Evolutionary conservation across 345 rosid genomes (phyloP).

Genomic region (Citrus australasica): DNA sequence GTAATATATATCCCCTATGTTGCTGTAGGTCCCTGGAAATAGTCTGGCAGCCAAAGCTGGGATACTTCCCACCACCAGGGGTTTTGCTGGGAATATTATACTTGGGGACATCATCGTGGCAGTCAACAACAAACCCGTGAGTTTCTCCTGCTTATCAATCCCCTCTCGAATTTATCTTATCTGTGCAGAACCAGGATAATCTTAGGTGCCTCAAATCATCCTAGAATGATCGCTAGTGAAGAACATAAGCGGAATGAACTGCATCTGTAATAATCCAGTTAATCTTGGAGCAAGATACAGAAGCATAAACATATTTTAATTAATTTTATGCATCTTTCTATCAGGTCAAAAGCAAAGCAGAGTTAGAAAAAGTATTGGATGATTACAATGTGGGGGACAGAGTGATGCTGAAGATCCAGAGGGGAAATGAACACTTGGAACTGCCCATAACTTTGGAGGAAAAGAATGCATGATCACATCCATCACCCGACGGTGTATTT

Average conservation of each 20-base stretch:
- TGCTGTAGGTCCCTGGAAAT: slow-evolving; percentile 63
- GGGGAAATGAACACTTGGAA: slow-evolving; percentile 64
- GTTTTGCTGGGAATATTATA: slow-evolving; percentile 80
- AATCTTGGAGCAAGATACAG: not conserved
- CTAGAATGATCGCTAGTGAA: not conserved
- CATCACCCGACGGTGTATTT: not conserved
- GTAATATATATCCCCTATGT: not conserved
- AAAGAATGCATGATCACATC: slow-evolving; percentile 37
- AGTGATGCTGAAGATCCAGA: slow-evolving; percentile 59
- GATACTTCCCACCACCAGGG: slow-evolving; percentile 69
- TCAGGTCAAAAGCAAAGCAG: slow-evolving; percentile 88
- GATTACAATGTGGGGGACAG: slow-evolving; percentile 75
- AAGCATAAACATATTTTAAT: not conserved
- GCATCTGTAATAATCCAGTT: not conserved
- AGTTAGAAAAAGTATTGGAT: slow-evolving; percentile 65
- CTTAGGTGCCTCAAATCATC: not conserved
- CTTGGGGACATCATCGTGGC: slow-evolving; percentile 84
- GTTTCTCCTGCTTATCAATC: slow-evolving; percentile 15
- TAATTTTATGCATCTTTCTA: not conserved
- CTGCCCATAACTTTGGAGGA: slow-evolving; percentile 65
- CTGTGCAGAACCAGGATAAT: not conserved
- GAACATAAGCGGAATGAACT: not conserved
- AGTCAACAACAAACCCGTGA: slow-evolving; percentile 68
- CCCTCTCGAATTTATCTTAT: not conserved
- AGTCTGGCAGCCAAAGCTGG: slow-evolving; percentile 79